phyloP scores from a whole-genome alignment of 1,284 basidiomycete species.

The Blastosporella zonata region DNA sequence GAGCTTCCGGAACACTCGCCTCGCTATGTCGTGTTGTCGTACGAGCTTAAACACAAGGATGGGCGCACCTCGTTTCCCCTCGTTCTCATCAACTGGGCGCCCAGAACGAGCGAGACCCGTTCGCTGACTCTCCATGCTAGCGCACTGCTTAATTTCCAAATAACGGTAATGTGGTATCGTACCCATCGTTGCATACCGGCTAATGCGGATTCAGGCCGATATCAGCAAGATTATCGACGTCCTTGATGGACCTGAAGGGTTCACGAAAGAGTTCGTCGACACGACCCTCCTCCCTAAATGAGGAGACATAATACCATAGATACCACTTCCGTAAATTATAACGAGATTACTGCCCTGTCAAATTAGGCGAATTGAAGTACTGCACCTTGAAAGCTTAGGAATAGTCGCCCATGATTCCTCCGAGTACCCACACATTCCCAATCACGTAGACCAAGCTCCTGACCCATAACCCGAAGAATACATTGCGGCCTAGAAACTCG shows the following conservation, averaged over 20 bases:
- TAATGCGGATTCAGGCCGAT: constrained; percentile 48
- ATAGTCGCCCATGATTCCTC: constrained; percentile 57
- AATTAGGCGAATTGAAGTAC: not conserved
- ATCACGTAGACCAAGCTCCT: constrained; percentile 73
- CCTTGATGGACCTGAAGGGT: constrained; percentile 73
- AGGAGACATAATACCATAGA: constrained; percentile 3
- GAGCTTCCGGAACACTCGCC: constrained; percentile 91
- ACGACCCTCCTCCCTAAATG: constrained; percentile 42
- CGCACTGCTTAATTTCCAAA: constrained; percentile 77
- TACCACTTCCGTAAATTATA: constrained; percentile 3
- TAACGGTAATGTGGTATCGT: constrained; percentile 46
- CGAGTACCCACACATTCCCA: constrained; percentile 77
- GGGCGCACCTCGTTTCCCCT: constrained; percentile 85
- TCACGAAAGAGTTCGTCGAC: constrained; percentile 73
- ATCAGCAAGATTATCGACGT: constrained; percentile 78
- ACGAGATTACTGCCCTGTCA: not conserved
- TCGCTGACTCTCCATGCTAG: constrained; percentile 84
- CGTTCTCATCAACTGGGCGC: constrained; percentile 85
- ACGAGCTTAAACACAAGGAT: constrained; percentile 79
- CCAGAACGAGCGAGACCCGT: constrained; percentile 69
- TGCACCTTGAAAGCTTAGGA: constrained; percentile 8
- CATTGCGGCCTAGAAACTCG: constrained; percentile 80
- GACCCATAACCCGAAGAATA: constrained; percentile 75
- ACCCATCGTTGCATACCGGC: not conserved
- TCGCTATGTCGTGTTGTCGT: constrained; percentile 80